phyloP scores from a whole-genome alignment of 2,329 filamentous ascomycete species.

The Paecilomyces dactylethromorphus region DNA sequence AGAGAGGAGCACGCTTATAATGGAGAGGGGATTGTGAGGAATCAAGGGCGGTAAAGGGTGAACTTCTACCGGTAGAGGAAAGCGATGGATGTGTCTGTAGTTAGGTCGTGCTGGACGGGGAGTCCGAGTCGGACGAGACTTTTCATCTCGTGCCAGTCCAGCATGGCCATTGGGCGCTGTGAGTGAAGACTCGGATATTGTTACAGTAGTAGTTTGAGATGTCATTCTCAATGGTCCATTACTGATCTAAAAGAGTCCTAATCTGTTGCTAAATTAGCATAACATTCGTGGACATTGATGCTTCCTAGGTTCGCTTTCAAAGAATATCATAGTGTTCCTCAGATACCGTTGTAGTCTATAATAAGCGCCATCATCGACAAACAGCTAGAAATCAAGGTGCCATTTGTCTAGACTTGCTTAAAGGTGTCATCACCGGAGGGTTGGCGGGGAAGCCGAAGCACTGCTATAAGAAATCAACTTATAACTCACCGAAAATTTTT shows the following conservation, averaged over 20 bases:
- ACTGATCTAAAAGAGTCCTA: slow-evolving; percentile 9
- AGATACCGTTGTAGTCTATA: slow-evolving; percentile 98
- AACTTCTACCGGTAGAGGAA: slow-evolving; percentile 71
- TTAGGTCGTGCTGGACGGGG: slow-evolving; percentile 39
- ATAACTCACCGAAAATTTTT: slow-evolving; percentile 12
- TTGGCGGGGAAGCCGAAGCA: slow-evolving; percentile 9
- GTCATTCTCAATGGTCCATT: slow-evolving; percentile 22
- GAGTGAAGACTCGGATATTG: slow-evolving; percentile 10
- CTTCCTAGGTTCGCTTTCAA: not conserved
- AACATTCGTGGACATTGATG: not conserved
- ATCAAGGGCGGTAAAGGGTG: slow-evolving; percentile 84
- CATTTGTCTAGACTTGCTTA: slow-evolving; percentile 38
- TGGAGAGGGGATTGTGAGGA: slow-evolving; percentile 83
- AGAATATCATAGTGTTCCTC: slow-evolving; percentile 47
- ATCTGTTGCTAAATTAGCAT: not conserved
- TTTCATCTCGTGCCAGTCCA: slow-evolving; percentile 8
- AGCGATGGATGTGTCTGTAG: slow-evolving; percentile 71
- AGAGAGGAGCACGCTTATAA: slow-evolving; percentile 71
- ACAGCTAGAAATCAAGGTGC: slow-evolving; percentile 47
- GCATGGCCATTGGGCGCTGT: slow-evolving; percentile 8
- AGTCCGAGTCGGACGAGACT: slow-evolving; percentile 17
- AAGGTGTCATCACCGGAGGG: slow-evolving; percentile 42
- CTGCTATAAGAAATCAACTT: slow-evolving; percentile 1
- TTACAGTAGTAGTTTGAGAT: slow-evolving; percentile 14
- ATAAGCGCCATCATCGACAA: slow-evolving; percentile 49